phyloP scores from a whole-genome alignment of 805 yeast genomes.

The Saturnispora sanitii region DNA sequence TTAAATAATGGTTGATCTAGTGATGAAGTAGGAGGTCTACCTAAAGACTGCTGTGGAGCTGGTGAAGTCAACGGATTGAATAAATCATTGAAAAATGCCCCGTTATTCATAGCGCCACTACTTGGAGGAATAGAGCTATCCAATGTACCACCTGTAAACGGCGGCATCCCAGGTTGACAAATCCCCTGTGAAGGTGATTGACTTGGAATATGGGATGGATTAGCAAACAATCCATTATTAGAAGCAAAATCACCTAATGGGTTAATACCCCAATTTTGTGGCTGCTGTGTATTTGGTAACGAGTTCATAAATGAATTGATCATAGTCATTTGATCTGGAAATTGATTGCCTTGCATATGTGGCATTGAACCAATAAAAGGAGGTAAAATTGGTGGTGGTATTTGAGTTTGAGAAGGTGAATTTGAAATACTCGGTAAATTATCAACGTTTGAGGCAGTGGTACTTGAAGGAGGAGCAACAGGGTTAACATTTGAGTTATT shows the following conservation, averaged over 20 bases:
- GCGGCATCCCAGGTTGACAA: too few relatives aligned
- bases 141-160: neutral
- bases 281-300: neutral
- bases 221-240: neutral
- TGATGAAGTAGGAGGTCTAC: neutral
- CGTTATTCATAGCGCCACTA: neutral
- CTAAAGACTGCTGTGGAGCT: neutral
- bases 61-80: slow-evolving; percentile 1
- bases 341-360: too few relatives aligned
- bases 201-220: neutral
- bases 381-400: neutral
- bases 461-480: neutral
- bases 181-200: neutral
- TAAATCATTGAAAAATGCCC: slow-evolving; percentile 1
- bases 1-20: neutral
- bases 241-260: neutral
- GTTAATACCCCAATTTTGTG: neutral
- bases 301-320: neutral
- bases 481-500: slow-evolving; percentile 6
- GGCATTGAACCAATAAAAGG: neutral
- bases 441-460: neutral
- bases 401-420: neutral
- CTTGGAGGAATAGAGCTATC: neutral
- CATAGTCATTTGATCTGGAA: neutral
- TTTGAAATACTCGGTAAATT: too few relatives aligned